Conservation (phyloP, 2,329 filamentous ascomycete genomes). For the Knufia fluminis region DNA sequence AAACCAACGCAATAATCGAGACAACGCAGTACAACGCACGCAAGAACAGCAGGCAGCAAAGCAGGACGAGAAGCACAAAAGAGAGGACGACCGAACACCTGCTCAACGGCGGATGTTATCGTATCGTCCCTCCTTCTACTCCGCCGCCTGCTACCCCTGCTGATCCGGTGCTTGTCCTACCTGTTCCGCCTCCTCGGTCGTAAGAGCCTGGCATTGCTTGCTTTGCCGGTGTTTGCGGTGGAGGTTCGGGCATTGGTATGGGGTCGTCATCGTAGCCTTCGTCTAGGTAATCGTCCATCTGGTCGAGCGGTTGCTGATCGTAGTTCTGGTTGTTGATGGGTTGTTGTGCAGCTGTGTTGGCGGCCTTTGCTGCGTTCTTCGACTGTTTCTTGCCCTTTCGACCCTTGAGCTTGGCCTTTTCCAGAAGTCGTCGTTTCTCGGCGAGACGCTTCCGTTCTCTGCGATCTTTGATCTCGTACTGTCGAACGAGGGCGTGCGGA, state of each 20-base stretch:
- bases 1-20: slow-evolving; percentile 9
- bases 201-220: slow-evolving; percentile 13
- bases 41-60: slow-evolving; percentile 9
- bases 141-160: slow-evolving; percentile 16
- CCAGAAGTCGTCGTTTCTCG: slow-evolving; percentile 74
- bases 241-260: slow-evolving; percentile 30
- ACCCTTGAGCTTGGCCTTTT: slow-evolving; percentile 90
- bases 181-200: slow-evolving; percentile 15
- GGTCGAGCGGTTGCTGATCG: slow-evolving; percentile 33
- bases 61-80: slow-evolving; percentile 11
- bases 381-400: slow-evolving; percentile 77
- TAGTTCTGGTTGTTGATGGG: slow-evolving; percentile 32
- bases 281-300: slow-evolving; percentile 41
- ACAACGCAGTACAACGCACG: slow-evolving; percentile 4
- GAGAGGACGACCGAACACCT: slow-evolving; percentile 12
- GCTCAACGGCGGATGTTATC: slow-evolving; percentile 15
- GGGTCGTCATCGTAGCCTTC: slow-evolving; percentile 45
- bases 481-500: slow-evolving; percentile 72
- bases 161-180: slow-evolving; percentile 2
- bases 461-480: slow-evolving; percentile 91
- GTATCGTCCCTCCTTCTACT: slow-evolving; percentile 11
- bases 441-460: slow-evolving; percentile 72
- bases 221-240: slow-evolving; percentile 27
- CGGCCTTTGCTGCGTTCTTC: slow-evolving; percentile 53
- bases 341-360: slow-evolving; percentile 27